Conservation (phyloP, 75 land plant genomes). For the Pinus tabuliformis region DNA sequence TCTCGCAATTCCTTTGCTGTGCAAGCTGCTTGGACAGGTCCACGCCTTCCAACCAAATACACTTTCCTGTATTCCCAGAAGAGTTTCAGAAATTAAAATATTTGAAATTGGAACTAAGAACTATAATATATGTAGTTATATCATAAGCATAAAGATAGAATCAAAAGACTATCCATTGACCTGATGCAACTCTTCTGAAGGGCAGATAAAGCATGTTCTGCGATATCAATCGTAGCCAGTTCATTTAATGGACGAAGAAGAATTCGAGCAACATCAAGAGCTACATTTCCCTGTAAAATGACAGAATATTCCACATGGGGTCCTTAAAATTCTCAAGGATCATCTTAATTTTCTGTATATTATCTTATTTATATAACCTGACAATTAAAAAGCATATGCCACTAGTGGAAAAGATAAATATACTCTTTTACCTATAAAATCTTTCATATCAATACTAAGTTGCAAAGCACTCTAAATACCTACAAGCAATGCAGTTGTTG, state of each 20-base stretch:
- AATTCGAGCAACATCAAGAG: slow-evolving; percentile 93
- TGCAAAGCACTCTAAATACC: too few relatives aligned
- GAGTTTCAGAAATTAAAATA: slow-evolving; percentile 8
- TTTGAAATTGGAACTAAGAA: slow-evolving; percentile 1
- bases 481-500: too few relatives aligned
- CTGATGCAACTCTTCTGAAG: slow-evolving; percentile 75
- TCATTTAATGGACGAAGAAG: slow-evolving; percentile 68
- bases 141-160: background rate
- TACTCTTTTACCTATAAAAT: too few relatives aligned
- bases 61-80: slow-evolving; percentile 64
- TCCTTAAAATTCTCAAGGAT: background rate
- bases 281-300: slow-evolving; percentile 86
- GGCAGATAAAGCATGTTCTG: slow-evolving; percentile 78
- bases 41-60: slow-evolving; percentile 90
- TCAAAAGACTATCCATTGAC: slow-evolving; percentile 20
- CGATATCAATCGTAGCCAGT: slow-evolving; percentile 84
- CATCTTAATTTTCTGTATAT: background rate
- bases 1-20: slow-evolving; percentile 98
- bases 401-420: too few relatives aligned
- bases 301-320: background rate
- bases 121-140: background rate
- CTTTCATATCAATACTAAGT: too few relatives aligned
- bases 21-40: slow-evolving; percentile 97
- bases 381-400: too few relatives aligned
- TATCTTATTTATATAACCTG: too few relatives aligned